A percentile compares a stretch with the other conserved stretches of the same genome.
phyloP scores from a whole-genome alignment of 192 early-diverging fungal species.

The Backusella liffmaniae region DNA sequence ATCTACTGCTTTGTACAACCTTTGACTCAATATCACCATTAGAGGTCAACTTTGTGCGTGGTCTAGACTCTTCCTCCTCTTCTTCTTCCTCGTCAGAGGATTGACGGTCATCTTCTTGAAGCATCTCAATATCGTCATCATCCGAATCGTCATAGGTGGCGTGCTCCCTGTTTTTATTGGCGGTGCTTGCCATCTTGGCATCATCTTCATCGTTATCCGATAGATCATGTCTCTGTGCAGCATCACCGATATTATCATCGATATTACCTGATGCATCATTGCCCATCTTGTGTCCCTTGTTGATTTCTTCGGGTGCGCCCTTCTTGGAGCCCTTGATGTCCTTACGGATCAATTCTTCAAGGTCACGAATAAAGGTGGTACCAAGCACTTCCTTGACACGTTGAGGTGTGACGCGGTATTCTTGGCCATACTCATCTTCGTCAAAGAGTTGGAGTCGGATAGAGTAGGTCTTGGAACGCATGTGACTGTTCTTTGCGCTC shows the following conservation, averaged over 20 bases:
- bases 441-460: slow-evolving; percentile 87
- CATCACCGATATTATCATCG: slow-evolving; percentile 28
- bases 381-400: slow-evolving; percentile 79
- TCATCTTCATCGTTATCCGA: slow-evolving; percentile 64
- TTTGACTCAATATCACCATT: slow-evolving; percentile 48
- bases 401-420: slow-evolving; percentile 67
- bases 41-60: slow-evolving; percentile 32
- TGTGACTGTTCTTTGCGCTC: slow-evolving; percentile 36
- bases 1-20: slow-evolving; percentile 55
- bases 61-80: slow-evolving; percentile 39
- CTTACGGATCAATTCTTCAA: slow-evolving; percentile 76
- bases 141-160: slow-evolving; percentile 82
- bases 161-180: slow-evolving; percentile 58
- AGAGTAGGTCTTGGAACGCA: slow-evolving; percentile 74
- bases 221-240: slow-evolving; percentile 9
- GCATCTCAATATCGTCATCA: slow-evolving; percentile 69
- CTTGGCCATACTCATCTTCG: slow-evolving; percentile 68
- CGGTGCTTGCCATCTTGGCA: slow-evolving; percentile 66
- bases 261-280: slow-evolving; percentile 44
- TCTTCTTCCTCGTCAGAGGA: slow-evolving; percentile 33
- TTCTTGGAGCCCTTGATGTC: slow-evolving; percentile 68
- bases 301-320: slow-evolving; percentile 33
- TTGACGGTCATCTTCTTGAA: slow-evolving; percentile 40
- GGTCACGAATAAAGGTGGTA: slow-evolving; percentile 62
- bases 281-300: slow-evolving; percentile 31